A percentile compares a stretch with the other conserved stretches of the same genome.
Evolutionary conservation across 2,329 filamentous ascomycete species (phyloP).

Genomic region (Diaporthe australafricana): DNA sequence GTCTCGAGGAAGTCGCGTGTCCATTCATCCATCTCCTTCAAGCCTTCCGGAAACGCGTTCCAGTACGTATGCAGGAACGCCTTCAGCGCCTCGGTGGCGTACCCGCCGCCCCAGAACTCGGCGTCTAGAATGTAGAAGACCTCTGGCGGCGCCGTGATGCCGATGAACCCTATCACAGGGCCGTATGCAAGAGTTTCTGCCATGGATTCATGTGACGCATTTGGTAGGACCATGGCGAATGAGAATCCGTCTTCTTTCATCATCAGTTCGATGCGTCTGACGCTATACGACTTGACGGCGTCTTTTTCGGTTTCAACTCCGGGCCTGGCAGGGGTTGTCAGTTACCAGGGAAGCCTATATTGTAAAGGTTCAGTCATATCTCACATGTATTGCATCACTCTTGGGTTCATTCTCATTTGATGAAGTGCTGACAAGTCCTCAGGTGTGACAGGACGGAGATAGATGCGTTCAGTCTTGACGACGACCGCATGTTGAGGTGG

Average conservation of each 20-base stretch:
- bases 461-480: constrained; percentile 4
- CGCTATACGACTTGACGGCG: constrained; percentile 20
- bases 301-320: constrained; percentile 12
- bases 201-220: not conserved
- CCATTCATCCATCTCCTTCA: not conserved
- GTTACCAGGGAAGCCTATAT: too few relatives aligned
- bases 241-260: constrained; percentile 23
- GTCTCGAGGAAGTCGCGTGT: constrained; percentile 7
- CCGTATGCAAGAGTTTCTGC: not conserved
- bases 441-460: constrained; percentile 9
- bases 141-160: constrained; percentile 21
- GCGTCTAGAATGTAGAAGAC: constrained; percentile 22
- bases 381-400: constrained; percentile 29
- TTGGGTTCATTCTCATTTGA: constrained; percentile 19
- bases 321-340: not conserved
- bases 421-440: constrained; percentile 20
- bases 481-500: not conserved
- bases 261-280: constrained; percentile 28
- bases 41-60: constrained; percentile 1
- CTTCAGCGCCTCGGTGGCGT: constrained; percentile 13
- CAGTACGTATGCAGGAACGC: constrained; percentile 12
- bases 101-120: constrained; percentile 3
- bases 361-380: not conserved
- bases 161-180: constrained; percentile 17
- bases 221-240: constrained; percentile 19